These are phyloP conservation scores for Termitomyces sp. DNA, from an alignment of 1,284 basidiomycete genomes.

Conservation along the genomic window DNA sequence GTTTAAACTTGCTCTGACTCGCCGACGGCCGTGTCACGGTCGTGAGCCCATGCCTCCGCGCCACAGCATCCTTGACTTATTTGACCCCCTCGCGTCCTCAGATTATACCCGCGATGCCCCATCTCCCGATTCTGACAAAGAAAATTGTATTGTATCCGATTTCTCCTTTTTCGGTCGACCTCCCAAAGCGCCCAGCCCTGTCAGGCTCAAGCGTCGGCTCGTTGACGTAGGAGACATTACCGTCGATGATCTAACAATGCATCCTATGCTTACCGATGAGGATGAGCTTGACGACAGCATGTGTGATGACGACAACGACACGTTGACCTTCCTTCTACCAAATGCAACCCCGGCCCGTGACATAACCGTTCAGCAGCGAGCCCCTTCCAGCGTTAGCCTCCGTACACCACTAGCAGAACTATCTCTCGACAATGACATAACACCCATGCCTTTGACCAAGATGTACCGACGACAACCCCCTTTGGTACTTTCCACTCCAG, in stretches of 20 bases:
- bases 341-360: constrained; percentile 13
- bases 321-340: constrained; percentile 9
- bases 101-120: constrained; percentile 19
- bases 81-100: constrained; percentile 46
- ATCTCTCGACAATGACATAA: constrained; percentile 26
- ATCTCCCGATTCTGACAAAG: constrained; percentile 49
- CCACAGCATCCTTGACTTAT: constrained; percentile 47
- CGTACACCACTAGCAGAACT: constrained; percentile 36
- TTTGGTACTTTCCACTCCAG: constrained; percentile 18
- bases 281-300: constrained; percentile 26
- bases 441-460: constrained; percentile 29
- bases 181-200: constrained; percentile 30
- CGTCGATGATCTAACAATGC: constrained; percentile 30
- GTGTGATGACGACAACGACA: constrained; percentile 30
- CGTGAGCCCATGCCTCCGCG: constrained; percentile 24
- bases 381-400: constrained; percentile 17
- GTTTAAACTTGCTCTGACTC: constrained; percentile 12
- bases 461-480: constrained; percentile 22
- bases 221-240: constrained; percentile 57
- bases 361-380: neutral
- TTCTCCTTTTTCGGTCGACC: constrained; percentile 46
- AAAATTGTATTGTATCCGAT: constrained; percentile 36
- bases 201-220: constrained; percentile 44
- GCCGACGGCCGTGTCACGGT: too few relatives aligned
- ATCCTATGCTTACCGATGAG: constrained; percentile 27